Percentiles rank a stretch among this genome's conserved stretches.
Conservation (phyloP, 2,329 filamentous ascomycete genomes). For the Gliomastix tumulicola region DNA sequence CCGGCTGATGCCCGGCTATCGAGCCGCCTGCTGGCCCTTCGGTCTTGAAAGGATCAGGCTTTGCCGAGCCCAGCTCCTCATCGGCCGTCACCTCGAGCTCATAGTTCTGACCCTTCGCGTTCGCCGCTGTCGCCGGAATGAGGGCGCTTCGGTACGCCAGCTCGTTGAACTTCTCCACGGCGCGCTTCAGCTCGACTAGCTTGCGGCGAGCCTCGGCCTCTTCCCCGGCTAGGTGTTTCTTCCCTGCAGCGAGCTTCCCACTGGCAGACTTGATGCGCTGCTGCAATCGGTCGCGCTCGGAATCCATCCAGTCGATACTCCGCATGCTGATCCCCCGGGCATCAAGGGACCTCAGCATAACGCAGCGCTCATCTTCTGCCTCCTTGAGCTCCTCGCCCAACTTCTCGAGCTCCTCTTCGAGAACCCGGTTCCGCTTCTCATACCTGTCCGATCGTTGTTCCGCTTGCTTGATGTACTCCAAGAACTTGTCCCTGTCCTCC, state of each 20-base stretch:
- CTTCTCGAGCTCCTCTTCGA: slow-evolving; percentile 84
- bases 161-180: slow-evolving; percentile 88
- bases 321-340: slow-evolving; percentile 92
- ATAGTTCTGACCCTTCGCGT: slow-evolving; percentile 78
- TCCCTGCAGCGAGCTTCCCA: slow-evolving; percentile 74
- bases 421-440: slow-evolving; percentile 67
- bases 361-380: slow-evolving; percentile 73
- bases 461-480: slow-evolving; percentile 84
- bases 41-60: slow-evolving; percentile 46
- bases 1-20: slow-evolving; percentile 81
- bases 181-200: slow-evolving; percentile 85
- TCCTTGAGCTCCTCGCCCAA: slow-evolving; percentile 67
- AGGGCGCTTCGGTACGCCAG: slow-evolving; percentile 88
- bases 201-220: slow-evolving; percentile 78
- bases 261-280: slow-evolving; percentile 75
- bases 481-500: slow-evolving; percentile 90
- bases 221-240: slow-evolving; percentile 75
- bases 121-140: slow-evolving; percentile 76
- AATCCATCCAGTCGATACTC: slow-evolving; percentile 98
- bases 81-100: slow-evolving; percentile 81
- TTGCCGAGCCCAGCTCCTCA: slow-evolving; percentile 68
- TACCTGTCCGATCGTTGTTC: slow-evolving; percentile 85
- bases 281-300: slow-evolving; percentile 88
- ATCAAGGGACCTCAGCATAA: slow-evolving; percentile 80
- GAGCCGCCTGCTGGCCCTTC: slow-evolving; percentile 78